phyloP scores from a whole-genome alignment of 202 grass and related monocot genomes.

The Schoenoplectus tabernaemontani region DNA sequence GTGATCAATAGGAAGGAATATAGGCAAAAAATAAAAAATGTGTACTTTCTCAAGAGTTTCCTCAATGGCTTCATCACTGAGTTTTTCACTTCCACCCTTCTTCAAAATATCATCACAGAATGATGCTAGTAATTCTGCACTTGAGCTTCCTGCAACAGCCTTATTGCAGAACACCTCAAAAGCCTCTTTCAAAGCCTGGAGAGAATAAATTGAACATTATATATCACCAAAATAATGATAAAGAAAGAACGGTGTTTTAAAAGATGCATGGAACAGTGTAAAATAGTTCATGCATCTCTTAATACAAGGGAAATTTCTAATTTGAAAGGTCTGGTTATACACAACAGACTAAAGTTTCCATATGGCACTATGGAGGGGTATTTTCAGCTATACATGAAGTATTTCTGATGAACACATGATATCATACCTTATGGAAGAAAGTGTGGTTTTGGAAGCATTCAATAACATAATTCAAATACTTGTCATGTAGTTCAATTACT shows the following conservation, averaged over 20 bases:
- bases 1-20: not conserved
- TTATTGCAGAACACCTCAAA: conserved; percentile 99
- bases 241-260: not conserved
- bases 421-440: conserved; percentile 87
- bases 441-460: conserved; percentile 95
- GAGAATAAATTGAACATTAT: not conserved
- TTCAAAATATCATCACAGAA: conserved; percentile 97
- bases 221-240: not conserved
- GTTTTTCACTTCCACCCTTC: conserved; percentile 93
- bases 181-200: conserved; percentile 83
- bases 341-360: not conserved
- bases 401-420: not conserved
- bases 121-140: conserved; percentile 82
- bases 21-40: not conserved
- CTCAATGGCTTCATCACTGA: conserved; percentile 98
- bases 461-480: conserved; percentile 78
- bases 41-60: conserved; percentile 93
- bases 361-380: not conserved
- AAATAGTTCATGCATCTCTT: not conserved
- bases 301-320: not conserved
- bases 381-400: not conserved
- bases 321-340: not conserved
- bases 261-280: not conserved
- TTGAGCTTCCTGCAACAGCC: conserved; percentile 81
- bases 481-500: conserved; percentile 96